These are phyloP conservation scores for Viola pubescens DNA, from an alignment of 441 rosid genomes.

Conservation along the genomic window DNA sequence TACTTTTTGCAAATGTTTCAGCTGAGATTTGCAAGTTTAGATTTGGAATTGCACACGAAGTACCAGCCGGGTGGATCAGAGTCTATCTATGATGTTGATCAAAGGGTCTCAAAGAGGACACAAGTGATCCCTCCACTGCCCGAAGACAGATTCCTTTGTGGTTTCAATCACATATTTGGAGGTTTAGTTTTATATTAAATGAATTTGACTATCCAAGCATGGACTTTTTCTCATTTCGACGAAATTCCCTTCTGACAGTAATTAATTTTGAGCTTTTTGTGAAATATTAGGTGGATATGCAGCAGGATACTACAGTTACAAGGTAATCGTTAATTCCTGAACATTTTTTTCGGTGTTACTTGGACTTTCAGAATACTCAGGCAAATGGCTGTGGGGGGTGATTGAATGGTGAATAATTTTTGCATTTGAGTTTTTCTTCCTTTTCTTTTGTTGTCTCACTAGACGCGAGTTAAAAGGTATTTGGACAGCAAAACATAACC, in stretches of 20 bases:
- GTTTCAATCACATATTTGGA: slow-evolving; percentile 84
- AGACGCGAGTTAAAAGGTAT: neutral
- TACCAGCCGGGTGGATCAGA: slow-evolving; percentile 67
- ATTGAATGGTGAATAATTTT: neutral
- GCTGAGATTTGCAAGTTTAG: slow-evolving; percentile 65
- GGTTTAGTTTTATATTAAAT: slow-evolving; percentile 31
- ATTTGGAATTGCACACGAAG: slow-evolving; percentile 75
- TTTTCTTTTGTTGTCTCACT: neutral
- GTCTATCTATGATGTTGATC: slow-evolving; percentile 71
- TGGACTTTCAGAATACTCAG: neutral
- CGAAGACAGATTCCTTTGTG: slow-evolving; percentile 82
- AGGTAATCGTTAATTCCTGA: slow-evolving; percentile 34
- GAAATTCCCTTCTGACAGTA: neutral
- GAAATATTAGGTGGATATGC: slow-evolving; percentile 72
- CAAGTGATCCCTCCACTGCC: slow-evolving; percentile 73
- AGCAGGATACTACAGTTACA: slow-evolving; percentile 94
- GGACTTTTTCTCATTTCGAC: neutral
- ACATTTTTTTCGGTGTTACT: too few species aligned
- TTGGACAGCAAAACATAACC: neutral
- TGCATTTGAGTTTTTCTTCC: neutral
- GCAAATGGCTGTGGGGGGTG: neutral
- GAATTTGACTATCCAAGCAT: neutral
- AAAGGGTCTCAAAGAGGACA: slow-evolving; percentile 53
- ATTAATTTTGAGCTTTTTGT: slow-evolving; percentile 15
- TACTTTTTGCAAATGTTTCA: slow-evolving; percentile 24